phyloP scores from a whole-genome alignment of 352 stramenopile species.

The Globisporangium rhizosaccharum region DNA sequence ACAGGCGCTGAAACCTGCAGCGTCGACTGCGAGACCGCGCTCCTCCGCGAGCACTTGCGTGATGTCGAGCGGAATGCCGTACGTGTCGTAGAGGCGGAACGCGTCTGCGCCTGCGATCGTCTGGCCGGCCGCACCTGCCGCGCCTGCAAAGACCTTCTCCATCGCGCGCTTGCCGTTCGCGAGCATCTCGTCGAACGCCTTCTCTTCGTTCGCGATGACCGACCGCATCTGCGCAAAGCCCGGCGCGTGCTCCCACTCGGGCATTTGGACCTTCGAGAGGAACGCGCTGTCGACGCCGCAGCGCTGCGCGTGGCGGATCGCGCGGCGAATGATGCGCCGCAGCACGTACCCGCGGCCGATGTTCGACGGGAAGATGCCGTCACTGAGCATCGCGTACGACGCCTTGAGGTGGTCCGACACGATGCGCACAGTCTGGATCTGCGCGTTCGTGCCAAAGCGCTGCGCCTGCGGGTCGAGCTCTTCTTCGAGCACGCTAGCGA shows the following conservation, averaged over 20 bases:
- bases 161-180: constrained; percentile 48
- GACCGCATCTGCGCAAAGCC: constrained; percentile 57
- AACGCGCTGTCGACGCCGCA: constrained; percentile 46
- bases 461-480: constrained; percentile 37
- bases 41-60: constrained; percentile 63
- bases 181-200: constrained; percentile 71
- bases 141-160: constrained; percentile 46
- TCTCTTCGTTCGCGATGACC: constrained; percentile 68
- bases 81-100: constrained; percentile 74
- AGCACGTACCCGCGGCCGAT: constrained; percentile 96
- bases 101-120: constrained; percentile 45
- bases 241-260: constrained; percentile 27
- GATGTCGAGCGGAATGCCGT: constrained; percentile 73
- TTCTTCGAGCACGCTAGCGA: constrained; percentile 30
- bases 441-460: constrained; percentile 38
- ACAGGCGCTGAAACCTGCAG: constrained; percentile 36
- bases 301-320: constrained; percentile 66
- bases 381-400: constrained; percentile 90
- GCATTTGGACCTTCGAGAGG: constrained; percentile 43
- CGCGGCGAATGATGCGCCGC: constrained; percentile 90
- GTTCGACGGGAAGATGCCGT: constrained; percentile 94
- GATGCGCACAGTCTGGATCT: constrained; percentile 81
- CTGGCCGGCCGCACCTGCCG: constrained; percentile 7
- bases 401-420: constrained; percentile 95
- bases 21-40: constrained; percentile 50